Conservation (phyloP, 2,329 filamentous ascomycete species). For the Ophiostoma piceae region DNA sequence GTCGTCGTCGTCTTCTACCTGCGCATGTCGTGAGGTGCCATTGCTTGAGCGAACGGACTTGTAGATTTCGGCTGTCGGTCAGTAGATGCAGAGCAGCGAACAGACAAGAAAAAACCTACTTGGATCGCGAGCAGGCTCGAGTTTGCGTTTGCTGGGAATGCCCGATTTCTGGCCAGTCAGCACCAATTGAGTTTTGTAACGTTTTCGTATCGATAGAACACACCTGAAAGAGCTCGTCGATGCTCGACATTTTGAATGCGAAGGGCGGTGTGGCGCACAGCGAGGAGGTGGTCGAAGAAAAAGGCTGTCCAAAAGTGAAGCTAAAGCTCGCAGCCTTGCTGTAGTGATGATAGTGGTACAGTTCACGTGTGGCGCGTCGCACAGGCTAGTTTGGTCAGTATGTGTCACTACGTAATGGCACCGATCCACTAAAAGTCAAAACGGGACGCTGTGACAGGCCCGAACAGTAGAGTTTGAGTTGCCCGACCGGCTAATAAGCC, state of each 20-base stretch:
- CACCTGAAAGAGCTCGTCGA: constrained; percentile 57
- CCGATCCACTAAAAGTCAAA: constrained; percentile 5
- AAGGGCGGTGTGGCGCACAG: neutral
- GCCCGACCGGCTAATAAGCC: neutral
- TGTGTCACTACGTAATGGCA: neutral
- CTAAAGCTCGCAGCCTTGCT: constrained; percentile 8
- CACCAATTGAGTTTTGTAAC: neutral
- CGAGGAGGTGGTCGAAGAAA: neutral
- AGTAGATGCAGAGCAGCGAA: neutral
- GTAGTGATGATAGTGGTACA: neutral
- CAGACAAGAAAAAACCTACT: constrained; percentile 41
- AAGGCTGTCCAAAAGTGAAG: neutral
- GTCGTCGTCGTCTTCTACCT: constrained; percentile 44
- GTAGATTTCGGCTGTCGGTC: constrained; percentile 52
- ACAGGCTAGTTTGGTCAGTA: neutral
- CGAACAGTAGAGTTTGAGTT: neutral
- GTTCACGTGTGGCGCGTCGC: constrained; percentile 8
- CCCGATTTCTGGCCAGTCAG: constrained; percentile 37
- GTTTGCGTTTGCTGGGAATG: constrained; percentile 56
- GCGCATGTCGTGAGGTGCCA: constrained; percentile 41
- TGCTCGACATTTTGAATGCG: constrained; percentile 45
- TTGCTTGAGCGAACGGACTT: constrained; percentile 49
- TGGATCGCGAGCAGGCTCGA: constrained; percentile 57
- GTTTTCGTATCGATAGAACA: constrained; percentile 9
- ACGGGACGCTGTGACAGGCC: constrained; percentile 1